Evolutionary conservation across 805 yeast species (phyloP).

Genomic region (Lachancea mirantina): DNA sequence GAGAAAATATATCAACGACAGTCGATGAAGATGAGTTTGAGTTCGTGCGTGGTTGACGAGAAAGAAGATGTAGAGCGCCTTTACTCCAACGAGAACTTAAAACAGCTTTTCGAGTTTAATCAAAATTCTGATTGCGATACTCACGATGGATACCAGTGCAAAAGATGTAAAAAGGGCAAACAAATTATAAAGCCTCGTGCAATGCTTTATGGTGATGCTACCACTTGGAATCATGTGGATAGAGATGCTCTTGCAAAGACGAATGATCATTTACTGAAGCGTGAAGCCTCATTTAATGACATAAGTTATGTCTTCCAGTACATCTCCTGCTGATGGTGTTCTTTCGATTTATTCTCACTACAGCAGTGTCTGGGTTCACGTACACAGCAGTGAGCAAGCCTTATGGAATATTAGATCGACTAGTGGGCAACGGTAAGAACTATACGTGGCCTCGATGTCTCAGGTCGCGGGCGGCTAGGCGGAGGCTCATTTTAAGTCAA

Average conservation of each 20-base stretch:
- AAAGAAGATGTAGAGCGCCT: slow-evolving; percentile 90
- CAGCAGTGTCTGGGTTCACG: no score
- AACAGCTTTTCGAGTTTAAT: slow-evolving; percentile 66
- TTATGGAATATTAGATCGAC: no score
- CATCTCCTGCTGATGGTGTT: slow-evolving; percentile 57
- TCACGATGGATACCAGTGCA: slow-evolving; percentile 85
- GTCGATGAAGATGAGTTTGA: slow-evolving; percentile 83
- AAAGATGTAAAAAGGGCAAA: slow-evolving; percentile 58
- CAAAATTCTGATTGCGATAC: slow-evolving; percentile 74
- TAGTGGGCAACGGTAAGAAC: neutral
- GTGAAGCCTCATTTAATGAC: slow-evolving; percentile 61
- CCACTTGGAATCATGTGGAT: slow-evolving; percentile 91
- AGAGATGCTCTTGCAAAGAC: slow-evolving; percentile 53
- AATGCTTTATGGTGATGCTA: slow-evolving; percentile 95
- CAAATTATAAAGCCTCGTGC: slow-evolving; percentile 67
- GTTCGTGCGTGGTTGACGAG: slow-evolving; percentile 96
- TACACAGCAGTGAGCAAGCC: no score
- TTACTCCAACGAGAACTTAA: slow-evolving; percentile 75
- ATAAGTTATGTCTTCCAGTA: slow-evolving; percentile 89
- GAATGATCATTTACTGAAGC: slow-evolving; percentile 69
- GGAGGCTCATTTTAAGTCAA: no score
- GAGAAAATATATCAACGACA: slow-evolving; percentile 95
- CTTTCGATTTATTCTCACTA: no score
- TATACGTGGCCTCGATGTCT: no score
- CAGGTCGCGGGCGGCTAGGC: no score